These are phyloP conservation scores for Blastomyces silverae DNA, from an alignment of 2,329 filamentous ascomycete species.

Conservation along the genomic window DNA sequence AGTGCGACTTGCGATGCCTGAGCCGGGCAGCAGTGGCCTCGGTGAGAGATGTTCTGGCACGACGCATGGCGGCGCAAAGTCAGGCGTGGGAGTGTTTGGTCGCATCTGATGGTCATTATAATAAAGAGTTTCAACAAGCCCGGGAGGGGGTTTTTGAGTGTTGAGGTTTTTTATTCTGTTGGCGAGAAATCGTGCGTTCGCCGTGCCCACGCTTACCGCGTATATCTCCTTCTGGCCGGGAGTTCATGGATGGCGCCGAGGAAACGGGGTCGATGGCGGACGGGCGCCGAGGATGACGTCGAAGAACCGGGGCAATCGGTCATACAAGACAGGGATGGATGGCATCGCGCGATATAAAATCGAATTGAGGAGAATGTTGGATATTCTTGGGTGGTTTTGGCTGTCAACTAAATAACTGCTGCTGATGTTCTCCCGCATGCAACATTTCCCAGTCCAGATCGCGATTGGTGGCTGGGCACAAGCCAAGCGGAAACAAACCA, in stretches of 20 bases:
- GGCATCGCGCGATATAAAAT: neutral
- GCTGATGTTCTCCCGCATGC: neutral
- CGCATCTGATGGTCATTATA: slow-evolving; percentile 3
- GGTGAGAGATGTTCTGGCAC: slow-evolving; percentile 26
- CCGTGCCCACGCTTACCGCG: slow-evolving; percentile 43
- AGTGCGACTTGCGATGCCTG: slow-evolving; percentile 22
- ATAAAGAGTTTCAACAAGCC: neutral
- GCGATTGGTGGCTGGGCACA: too few relatives aligned
- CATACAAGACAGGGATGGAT: neutral
- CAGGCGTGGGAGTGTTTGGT: slow-evolving; percentile 2
- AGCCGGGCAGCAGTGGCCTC: slow-evolving; percentile 21
- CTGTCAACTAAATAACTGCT: neutral
- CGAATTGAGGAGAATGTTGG: neutral
- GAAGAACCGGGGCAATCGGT: neutral
- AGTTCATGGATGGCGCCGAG: slow-evolving; percentile 22
- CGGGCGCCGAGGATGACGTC: slow-evolving; percentile 18
- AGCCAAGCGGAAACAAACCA: too few relatives aligned
- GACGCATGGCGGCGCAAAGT: slow-evolving; percentile 28
- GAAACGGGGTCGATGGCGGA: slow-evolving; percentile 12
- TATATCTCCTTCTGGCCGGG: slow-evolving; percentile 42
- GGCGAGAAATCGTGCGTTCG: slow-evolving; percentile 17
- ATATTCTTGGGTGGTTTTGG: neutral
- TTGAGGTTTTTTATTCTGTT: slow-evolving; percentile 6
- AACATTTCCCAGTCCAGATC: neutral
- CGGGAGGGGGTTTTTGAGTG: neutral